These are phyloP conservation scores for Sporodiniella umbellata DNA, from an alignment of 371 early-diverging fungal genomes.

Conservation along the genomic window DNA sequence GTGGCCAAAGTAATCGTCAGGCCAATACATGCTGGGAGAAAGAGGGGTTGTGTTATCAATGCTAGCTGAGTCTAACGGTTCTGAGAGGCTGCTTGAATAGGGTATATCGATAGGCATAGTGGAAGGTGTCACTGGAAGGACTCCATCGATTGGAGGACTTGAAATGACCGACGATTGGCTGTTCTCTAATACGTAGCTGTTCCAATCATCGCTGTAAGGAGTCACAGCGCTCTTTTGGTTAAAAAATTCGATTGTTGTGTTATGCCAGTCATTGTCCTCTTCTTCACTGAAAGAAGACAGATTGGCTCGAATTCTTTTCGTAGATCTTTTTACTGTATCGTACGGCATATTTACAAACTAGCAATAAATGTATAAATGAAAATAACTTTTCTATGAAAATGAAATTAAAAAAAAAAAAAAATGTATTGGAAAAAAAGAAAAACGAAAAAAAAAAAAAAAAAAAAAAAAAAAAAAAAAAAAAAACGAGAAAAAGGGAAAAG, in stretches of 20 bases:
- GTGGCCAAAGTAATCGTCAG: constrained; percentile 6
- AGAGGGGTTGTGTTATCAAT: constrained; percentile 11
- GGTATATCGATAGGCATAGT: constrained; percentile 22
- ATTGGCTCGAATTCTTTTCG: constrained; percentile 14
- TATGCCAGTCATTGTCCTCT: constrained; percentile 4
- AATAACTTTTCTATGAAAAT: neutral
- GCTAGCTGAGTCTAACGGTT: constrained; percentile 8
- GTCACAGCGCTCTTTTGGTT: constrained; percentile 1
- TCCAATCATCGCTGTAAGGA: neutral
- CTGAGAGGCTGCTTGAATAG: constrained; percentile 4
- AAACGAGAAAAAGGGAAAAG: constrained; percentile 1
- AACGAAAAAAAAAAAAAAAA: neutral
- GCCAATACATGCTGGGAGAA: constrained; percentile 11
- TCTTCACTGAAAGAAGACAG: constrained; percentile 1
- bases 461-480: constrained; percentile 5
- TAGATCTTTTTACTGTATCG: constrained; percentile 20
- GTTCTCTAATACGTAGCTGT: neutral
- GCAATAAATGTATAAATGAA: neutral
- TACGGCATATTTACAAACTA: constrained; percentile 16
- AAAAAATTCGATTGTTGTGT: neutral
- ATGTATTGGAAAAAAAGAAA: constrained; percentile 1
- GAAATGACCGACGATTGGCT: constrained; percentile 1
- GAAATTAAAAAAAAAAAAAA: constrained; percentile 5
- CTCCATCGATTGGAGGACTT: neutral
- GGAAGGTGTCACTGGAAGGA: constrained; percentile 5